Base-by-base conservation (phyloP, 495 filamentous ascomycete species). In the Acidomyces sp. region DNA sequence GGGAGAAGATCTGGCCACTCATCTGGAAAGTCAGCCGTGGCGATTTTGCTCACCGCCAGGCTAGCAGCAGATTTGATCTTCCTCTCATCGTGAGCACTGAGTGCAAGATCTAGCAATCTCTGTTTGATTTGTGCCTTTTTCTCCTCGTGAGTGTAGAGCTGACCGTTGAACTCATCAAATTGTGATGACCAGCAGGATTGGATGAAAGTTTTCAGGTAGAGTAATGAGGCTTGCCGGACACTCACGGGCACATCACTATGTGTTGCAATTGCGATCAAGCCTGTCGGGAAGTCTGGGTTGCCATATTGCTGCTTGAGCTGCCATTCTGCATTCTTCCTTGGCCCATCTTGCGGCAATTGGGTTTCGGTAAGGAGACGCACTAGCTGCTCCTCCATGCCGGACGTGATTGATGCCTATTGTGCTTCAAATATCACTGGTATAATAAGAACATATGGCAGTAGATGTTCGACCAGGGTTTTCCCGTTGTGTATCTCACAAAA, bases 31-130 rank as follows among this genome's bases (percentile, higher is more conserved):
- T 97, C 90, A 53, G 75, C 73, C 42, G 76, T 80, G 37, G 92
- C 90, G 48, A 97, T 93, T 65, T 95, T 95, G 67, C 83, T 85
- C 38, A 95, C 84, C n/a, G 82, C 83, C 54, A 78, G 81, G 57
- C 88, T 88, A 19, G 90, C 83, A 4, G 80, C 78, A 17, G 72
- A 70, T 60, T 88, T 85, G 45, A 96, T 73, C 59, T 86, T 93
- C 48, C 85, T 72, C 53, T 93, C 80, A 4, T 78, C 76, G 35
- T 82, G 76, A 5, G 64, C 66, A 41, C 70, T 72, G n/a, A 86
- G 80, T 25, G 82, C 81, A 20, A 96, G 66, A 23, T 81, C 70
- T 13, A 97, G 66, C 29, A 95, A 59, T 17, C 65, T 62, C 19
- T 68, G 62, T 43, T 85, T 70, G 38, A 96, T 66, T 49, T 77